Conservation (phyloP, 2,329 filamentous ascomycete species). For the Sporothrix dimorphospora region DNA sequence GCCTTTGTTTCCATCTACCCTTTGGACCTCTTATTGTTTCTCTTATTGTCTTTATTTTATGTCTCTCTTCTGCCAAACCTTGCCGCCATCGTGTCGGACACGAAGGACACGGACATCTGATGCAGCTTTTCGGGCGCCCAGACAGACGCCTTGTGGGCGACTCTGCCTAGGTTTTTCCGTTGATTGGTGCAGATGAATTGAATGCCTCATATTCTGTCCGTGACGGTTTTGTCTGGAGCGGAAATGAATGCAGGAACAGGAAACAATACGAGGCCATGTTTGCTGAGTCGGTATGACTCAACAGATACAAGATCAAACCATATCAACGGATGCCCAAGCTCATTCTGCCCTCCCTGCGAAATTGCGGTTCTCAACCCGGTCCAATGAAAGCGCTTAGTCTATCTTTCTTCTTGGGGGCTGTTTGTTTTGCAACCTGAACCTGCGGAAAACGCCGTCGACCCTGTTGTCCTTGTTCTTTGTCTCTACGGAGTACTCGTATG, state of each 20-base stretch:
- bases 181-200: neutral
- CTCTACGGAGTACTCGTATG: too few relatives aligned
- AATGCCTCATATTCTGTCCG: neutral
- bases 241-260: neutral
- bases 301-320: neutral
- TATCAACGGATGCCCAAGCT: neutral
- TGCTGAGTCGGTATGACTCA: too few relatives aligned
- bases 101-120: neutral
- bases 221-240: neutral
- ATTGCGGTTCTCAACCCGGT: neutral
- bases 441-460: slow-evolving; percentile 3
- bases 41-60: neutral
- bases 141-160: neutral
- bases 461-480: neutral
- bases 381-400: neutral
- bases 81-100: neutral
- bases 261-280: neutral
- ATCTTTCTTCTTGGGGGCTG: neutral
- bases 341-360: too few relatives aligned
- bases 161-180: neutral
- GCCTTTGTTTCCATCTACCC: neutral
- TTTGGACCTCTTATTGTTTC: neutral
- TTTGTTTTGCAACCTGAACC: neutral
- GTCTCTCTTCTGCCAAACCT: neutral
- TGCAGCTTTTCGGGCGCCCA: neutral